Base-by-base conservation (phyloP, 768 basidiomycete genomes). In the Austroboletus festivus region DNA sequence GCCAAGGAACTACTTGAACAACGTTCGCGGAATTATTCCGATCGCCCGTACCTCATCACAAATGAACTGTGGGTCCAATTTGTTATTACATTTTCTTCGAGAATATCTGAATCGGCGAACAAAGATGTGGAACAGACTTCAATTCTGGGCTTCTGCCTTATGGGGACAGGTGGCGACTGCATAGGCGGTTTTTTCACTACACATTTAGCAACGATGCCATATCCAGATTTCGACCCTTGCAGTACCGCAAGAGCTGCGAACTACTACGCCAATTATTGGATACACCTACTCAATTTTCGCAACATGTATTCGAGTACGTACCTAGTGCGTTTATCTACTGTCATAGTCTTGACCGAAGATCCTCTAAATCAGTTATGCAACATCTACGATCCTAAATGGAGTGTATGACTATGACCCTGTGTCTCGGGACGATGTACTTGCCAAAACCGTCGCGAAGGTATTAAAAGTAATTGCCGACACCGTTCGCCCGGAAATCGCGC, bases 251-350 rank as follows among this genome's bases (percentile, higher is more conserved):
- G 20, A 53, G 63, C 12, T 63, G 69, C 41, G 50, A 45, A 1
- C 56, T 71, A 30, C 63, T 75, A 31, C 59, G 49, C 4, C 61
- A 55, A 8, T 55, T 75, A 15, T 22, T 72, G 2, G 56, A 64
- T n/a, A 38, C 54, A 7, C 69, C 71, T 18, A 65, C 67, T 7
- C 56, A 64, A 43, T 53, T 71, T 19, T 28, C 60, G 10, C 62
- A 61, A 18, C 68, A 70, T 38, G 47, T 73, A 2, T 60, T 63
- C 16, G 64, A 71, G 75, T 61, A 20, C 18, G 59, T 34, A 37
- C 6, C 35, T 18, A 11, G 13, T 18, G 11, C 19, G 35, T 13
- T n/a, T 5, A 1, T 34, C 33, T 5, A 18, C 16, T 18, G 35
- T 18, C 5, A 37, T 11, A 11, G 13, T 7, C n/a, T 37, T 18